Evolutionary conservation across 768 basidiomycete species (phyloP).

Genomic region (Gelatoporia subvermispora): DNA sequence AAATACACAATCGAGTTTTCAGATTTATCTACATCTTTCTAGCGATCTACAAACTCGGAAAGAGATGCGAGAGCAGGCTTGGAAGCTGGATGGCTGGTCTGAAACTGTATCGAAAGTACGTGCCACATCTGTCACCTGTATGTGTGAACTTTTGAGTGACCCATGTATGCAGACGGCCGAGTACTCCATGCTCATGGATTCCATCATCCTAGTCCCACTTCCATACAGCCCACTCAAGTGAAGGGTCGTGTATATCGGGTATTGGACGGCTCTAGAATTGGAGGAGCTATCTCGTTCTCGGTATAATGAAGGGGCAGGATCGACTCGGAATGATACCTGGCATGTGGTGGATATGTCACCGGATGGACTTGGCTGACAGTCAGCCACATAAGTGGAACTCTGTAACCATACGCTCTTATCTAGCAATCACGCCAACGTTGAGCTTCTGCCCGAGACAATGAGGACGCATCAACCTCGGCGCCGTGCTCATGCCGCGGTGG

Average conservation of each 20-base stretch:
- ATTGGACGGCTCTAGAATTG: too few relatives aligned
- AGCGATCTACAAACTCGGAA: conserved; percentile 79
- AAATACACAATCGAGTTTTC: conserved; percentile 1
- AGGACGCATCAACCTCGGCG: too few relatives aligned
- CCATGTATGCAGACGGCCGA: conserved; percentile 70
- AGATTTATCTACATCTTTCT: conserved; percentile 9
- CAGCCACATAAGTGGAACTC: too few relatives aligned
- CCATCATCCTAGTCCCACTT: conserved; percentile 74
- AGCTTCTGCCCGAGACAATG: too few relatives aligned
- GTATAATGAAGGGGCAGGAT: too few relatives aligned
- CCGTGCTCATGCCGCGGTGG: too few relatives aligned
- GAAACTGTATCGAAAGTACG: conserved; percentile 86
- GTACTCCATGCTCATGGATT: conserved; percentile 81
- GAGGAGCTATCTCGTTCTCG: too few relatives aligned
- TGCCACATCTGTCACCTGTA: not conserved
- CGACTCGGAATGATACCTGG: too few relatives aligned
- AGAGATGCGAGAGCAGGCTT: conserved; percentile 82
- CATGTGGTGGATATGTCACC: too few relatives aligned
- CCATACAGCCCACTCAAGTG: conserved; percentile 84
- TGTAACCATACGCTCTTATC: too few relatives aligned
- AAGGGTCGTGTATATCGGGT: not conserved
- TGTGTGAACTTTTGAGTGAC: not conserved
- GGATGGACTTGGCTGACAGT: too few relatives aligned
- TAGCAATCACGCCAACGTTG: too few relatives aligned
- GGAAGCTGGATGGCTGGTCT: conserved; percentile 94